Evolutionary conservation across 2,329 filamentous ascomycete species (phyloP), one percentile per base, ranked within the genome.

Genomic region (Talaromyces sp.): DNA sequence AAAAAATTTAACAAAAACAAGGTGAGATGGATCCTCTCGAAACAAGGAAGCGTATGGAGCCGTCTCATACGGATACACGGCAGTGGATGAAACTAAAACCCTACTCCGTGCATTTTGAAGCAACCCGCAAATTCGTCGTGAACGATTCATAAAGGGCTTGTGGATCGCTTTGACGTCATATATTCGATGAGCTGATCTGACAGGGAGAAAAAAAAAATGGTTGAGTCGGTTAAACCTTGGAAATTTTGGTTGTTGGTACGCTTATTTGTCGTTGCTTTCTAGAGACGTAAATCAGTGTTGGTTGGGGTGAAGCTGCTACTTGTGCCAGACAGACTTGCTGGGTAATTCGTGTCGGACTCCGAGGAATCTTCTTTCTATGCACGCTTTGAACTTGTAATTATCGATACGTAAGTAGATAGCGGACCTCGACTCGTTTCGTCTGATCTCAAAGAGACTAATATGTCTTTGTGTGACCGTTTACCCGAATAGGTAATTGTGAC

Each of bases 91-190:
- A 52, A 52, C 49, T 17, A n/a, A 52, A 52, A 52, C 49, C 27
- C 22, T 37, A 37, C 35, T 37, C n/a, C 19, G 43, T 47, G 5
- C 45, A 27, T 50, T 49, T 49, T 50, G 27, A 52, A 22, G 25
- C 47, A 50, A 31, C 10, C 47, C 47, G 6, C 47, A 27, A 49
- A 27, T 49, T 2, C 47, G 25, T 49, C 47, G 11, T 5, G 19
- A 27, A 49, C 47, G 10, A 31, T 50, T 50, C 47, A 52, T 31
- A 5, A 50, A 25, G 4, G 19, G 19, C 47, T 31, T 13, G 49
- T 54, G 50, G 50, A 54, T 54, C 10, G 17, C 6, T 54, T 56
- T 56, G 52, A 56, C 52, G 52, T 56, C 52, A 56, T 56, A 22
- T 35, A 31, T 31, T 31, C 27, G 33, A 13, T 13, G 31, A 50